Percentiles rank a stretch among this genome's conserved stretches.
Conservation (phyloP, 345 rosid species). For the Boechera retrofracta region DNA sequence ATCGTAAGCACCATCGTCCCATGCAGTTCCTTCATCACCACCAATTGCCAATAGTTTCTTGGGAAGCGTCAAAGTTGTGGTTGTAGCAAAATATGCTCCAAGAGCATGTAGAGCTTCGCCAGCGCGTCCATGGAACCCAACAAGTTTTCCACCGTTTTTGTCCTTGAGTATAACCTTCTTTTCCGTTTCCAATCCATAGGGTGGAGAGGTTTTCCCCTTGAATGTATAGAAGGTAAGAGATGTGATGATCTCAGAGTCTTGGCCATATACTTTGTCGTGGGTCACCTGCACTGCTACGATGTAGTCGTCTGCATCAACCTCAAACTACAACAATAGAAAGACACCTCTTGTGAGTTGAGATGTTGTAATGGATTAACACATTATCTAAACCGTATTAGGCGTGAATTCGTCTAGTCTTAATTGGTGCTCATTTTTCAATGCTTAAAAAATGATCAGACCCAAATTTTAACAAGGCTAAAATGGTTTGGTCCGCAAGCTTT, state of each 20-base stretch:
- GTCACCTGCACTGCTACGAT: conserved; percentile 27
- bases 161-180: conserved; percentile 19
- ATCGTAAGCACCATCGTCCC: conserved; percentile 40
- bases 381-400: background rate
- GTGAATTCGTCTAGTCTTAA: background rate
- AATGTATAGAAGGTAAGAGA: conserved; percentile 23
- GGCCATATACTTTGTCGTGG: conserved; percentile 21
- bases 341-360: background rate
- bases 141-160: conserved; percentile 29
- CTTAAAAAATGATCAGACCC: background rate
- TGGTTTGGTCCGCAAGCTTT: background rate
- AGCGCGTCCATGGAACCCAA: conserved; percentile 43
- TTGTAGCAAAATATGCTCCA: conserved; percentile 31
- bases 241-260: conserved; percentile 19
- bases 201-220: conserved; percentile 26
- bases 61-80: background rate
- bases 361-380: background rate
- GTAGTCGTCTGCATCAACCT: conserved; percentile 25
- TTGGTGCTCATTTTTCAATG: background rate
- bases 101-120: conserved; percentile 34
- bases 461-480: background rate
- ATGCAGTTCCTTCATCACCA: conserved; percentile 30
- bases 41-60: conserved; percentile 27
- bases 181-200: conserved; percentile 17
- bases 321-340: conserved; percentile 21